Evolutionary conservation across 2,329 filamentous ascomycete genomes (phyloP), one percentile per base, ranked within the genome.

Genomic region (Aspergillus versicolor): DNA sequence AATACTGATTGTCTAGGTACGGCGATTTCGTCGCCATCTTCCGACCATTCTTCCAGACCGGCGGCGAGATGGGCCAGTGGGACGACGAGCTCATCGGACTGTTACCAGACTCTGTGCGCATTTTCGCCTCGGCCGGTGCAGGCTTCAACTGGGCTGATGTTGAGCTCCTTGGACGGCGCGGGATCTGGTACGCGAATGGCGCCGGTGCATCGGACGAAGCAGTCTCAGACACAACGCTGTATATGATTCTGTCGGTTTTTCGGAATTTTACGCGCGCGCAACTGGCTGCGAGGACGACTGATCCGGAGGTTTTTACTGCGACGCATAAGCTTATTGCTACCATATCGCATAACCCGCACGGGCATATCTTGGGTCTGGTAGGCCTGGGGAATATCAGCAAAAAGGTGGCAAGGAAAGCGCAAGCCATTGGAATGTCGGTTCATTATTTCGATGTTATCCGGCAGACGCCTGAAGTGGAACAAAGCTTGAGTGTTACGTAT

Each of bases 131-230:
- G 53, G 86, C 86, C 5, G 86, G 86, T 3, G 85, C 86, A 4
- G 81, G 86, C 17, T 88, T 85, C 66, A 85, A 88, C 70, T 88
- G 85, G 85, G 85, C 83, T 0, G 83, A 88, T 62, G 84, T 82
- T 0, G 73, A 79, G 69, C 73, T 0, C 0, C 72, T 85, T 52
- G 80, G 69, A 5, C 61, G 65, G 0, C 66, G 65, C 2, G 63
- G 65, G 2, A 76, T 79, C 61, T 82, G 65, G 70, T 79, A 79
- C 54, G 69, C 74, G 49, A 80, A 80, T 40, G 75, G 76, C 0
- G 76, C 76, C 0, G 72, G 74, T 0, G 75, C 74, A 5, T 75
- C 75, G 11, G 73, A 77, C 30, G 76, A 79, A 48, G 76, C 77
- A 12, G 76, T 78, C 15, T 75, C 77, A 2, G 77, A 80, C 45